Conservation (phyloP, 495 filamentous ascomycete genomes). For the Lepidopterella palustris region DNA sequence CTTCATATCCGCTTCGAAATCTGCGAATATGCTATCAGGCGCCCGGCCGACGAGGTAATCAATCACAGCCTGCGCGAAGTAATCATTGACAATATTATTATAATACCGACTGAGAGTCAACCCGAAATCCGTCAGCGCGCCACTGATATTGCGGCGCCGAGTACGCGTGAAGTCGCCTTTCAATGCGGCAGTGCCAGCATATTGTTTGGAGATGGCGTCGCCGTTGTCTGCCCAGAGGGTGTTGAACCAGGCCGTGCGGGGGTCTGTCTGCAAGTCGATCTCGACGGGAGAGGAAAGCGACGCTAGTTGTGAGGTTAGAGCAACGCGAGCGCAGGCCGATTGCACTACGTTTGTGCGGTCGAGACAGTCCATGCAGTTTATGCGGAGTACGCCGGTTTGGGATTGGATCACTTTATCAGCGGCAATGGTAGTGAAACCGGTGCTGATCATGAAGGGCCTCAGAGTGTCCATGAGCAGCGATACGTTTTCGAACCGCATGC, state of each 20-base stretch:
- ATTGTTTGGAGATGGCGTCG: conserved; percentile 60
- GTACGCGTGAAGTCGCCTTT: conserved; percentile 96
- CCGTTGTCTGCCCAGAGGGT: conserved; percentile 93
- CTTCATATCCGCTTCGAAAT: conserved; percentile 86
- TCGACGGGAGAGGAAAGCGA: conserved; percentile 55
- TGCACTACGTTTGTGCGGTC: conserved; percentile 93
- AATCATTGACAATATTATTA: conserved; percentile 89
- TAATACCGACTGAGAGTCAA: conserved; percentile 68
- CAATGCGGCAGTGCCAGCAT: conserved; percentile 85
- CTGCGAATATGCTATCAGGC: conserved; percentile 71
- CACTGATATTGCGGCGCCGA: conserved; percentile 80
- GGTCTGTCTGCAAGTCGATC: conserved; percentile 60
- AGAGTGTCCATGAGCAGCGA: conserved; percentile 65
- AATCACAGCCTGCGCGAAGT: conserved; percentile 88
- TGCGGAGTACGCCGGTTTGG: conserved; percentile 73
- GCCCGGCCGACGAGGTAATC: conserved; percentile 93
- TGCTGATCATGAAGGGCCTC: conserved; percentile 53
- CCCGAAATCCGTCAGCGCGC: conserved; percentile 87
- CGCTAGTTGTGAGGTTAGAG: conserved; percentile 68
- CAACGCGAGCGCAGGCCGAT: conserved; percentile 71
- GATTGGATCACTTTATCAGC: conserved; percentile 31
- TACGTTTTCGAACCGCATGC: conserved; percentile 97
- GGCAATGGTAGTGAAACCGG: conserved; percentile 48
- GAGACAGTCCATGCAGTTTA: conserved; percentile 97
- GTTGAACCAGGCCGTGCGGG: conserved; percentile 84